Evolutionary conservation across 2,329 filamentous ascomycete genomes (phyloP).

Genomic region (Emmonsiellopsis sp.): DNA sequence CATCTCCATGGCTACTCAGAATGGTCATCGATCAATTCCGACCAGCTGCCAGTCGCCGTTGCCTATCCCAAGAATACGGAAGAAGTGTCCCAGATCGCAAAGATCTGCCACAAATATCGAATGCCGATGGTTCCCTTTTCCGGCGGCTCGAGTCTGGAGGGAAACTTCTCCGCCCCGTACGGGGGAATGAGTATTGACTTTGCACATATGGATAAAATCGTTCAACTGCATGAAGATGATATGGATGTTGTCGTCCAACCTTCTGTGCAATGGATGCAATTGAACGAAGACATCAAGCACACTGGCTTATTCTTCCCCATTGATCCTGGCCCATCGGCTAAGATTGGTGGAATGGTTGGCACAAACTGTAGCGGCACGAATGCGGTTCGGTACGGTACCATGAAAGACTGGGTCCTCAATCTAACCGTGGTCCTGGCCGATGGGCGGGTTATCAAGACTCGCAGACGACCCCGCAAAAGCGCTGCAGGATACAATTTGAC

Average conservation of each 20-base stretch:
- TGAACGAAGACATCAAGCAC: constrained; percentile 66
- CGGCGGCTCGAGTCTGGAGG: constrained; percentile 77
- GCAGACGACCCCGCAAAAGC: constrained; percentile 57
- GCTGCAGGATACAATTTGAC: constrained; percentile 66
- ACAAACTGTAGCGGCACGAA: constrained; percentile 59
- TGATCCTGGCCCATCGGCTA: constrained; percentile 64
- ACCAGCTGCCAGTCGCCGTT: constrained; percentile 54
- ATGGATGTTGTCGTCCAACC: constrained; percentile 93
- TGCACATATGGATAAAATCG: constrained; percentile 71
- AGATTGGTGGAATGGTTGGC: constrained; percentile 53
- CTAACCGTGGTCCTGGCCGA: constrained; percentile 63
- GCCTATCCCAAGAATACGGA: constrained; percentile 56
- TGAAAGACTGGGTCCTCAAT: constrained; percentile 68
- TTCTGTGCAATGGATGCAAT: constrained; percentile 80
- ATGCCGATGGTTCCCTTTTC: constrained; percentile 83
- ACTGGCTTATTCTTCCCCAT: constrained; percentile 83
- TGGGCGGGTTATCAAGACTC: constrained; percentile 59
- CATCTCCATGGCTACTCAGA: constrained; percentile 59
- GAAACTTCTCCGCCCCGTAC: constrained; percentile 78
- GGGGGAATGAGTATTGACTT: constrained; percentile 89
- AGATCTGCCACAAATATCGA: constrained; percentile 67
- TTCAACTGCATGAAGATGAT: constrained; percentile 73
- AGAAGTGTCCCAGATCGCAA: constrained; percentile 55
- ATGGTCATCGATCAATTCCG: constrained; percentile 60
- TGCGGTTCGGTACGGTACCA: constrained; percentile 59